A percentile compares a stretch with the other conserved stretches of the same genome.
Conservation (phyloP, 2,329 filamentous ascomycete genomes). For the Ophiostoma fasciatum region DNA sequence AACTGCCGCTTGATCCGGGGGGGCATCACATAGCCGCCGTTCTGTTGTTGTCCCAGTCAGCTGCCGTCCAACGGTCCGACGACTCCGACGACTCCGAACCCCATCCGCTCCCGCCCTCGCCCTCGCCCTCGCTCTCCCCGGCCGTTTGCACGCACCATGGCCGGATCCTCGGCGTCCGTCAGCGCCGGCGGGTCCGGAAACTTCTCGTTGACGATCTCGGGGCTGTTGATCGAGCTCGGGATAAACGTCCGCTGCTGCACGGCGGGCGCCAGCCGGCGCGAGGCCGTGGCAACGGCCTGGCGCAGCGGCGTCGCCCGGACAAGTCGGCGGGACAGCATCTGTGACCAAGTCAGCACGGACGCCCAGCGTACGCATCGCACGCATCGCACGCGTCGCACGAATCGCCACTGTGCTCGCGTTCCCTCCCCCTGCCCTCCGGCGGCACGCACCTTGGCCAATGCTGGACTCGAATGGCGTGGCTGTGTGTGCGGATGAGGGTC, state of each 20-base stretch:
- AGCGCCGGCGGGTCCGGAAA: conserved; percentile 32
- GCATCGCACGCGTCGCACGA: no score
- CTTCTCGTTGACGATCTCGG: conserved; percentile 33
- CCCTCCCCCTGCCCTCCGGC: no score
- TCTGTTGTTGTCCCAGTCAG: conserved; percentile 42
- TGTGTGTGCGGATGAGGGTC: conserved; percentile 1
- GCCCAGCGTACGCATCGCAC: no score
- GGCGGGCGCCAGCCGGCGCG: conserved; percentile 32
- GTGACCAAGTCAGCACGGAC: not conserved
- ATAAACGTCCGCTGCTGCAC: conserved; percentile 43
- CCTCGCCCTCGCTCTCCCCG: not conserved
- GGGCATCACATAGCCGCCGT: conserved; percentile 73
- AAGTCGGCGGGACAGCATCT: conserved; percentile 51
- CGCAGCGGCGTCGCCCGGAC: conserved; percentile 33
- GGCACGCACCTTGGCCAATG: conserved; percentile 6
- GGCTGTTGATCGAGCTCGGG: conserved; percentile 32
- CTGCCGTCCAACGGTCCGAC: no score
- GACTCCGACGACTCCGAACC: no score
- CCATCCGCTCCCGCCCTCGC: no score
- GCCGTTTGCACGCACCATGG: conserved; percentile 37
- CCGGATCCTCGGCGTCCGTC: conserved; percentile 48
- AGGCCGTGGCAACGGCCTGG: conserved; percentile 28
- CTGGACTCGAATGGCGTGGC: conserved; percentile 7
- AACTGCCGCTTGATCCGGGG: conserved; percentile 71
- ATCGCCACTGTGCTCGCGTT: not conserved